Base-by-base conservation (phyloP, 2,329 filamentous ascomycete genomes). In the Venturia asperata region DNA sequence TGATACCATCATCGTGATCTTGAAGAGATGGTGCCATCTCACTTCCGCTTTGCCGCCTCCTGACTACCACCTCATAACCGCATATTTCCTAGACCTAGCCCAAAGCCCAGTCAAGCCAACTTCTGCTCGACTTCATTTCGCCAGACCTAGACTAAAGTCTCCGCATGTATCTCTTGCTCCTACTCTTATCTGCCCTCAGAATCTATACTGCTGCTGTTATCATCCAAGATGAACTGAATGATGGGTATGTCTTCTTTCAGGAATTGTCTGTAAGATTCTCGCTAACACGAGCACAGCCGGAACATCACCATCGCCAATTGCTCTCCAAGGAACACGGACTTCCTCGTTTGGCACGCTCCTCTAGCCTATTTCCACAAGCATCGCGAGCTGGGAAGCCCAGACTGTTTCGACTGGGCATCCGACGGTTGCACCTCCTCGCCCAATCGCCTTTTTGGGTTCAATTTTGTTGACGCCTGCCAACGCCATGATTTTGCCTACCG, bases 401-500 rank as follows among this genome's bases (percentile, higher is more conserved):
- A 42, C 11, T 61, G 60, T 19, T 45, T 42, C n/a, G 39, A 61
- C 21, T 61, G 60, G 47, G 6, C 55, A 13, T 65, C 64, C 37
- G 58, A 65, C 58, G 56, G 56, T 56, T 65, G 64, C 42, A 27
- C 64, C 15, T 42, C 37, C 19, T 43, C 63, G 5, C 66, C 66
- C 4, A 61, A 67, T 39, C 62, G 58, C 21, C 45, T 49, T 6
- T 52, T 66, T 60, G 60, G 61, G 39, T 67, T 58, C 42, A 19
- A 60, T n/a, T 67, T 67, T 52, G 5, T 19, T n/a, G 58, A 60
- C 13, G 52, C 30, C 11, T 67, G 64, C 52, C 49, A 67, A 30
- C 66, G 66, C 19, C 66, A 67, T 42, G 66, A 67, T 43, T 67
- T 67, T 21, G 66, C 64, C 24, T 67, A 67, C 52, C 66, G 66